Evolutionary conservation across 2,329 filamentous ascomycete genomes (phyloP), one percentile per base, ranked within the genome.

Genomic region (Monosporascus sp.): DNA sequence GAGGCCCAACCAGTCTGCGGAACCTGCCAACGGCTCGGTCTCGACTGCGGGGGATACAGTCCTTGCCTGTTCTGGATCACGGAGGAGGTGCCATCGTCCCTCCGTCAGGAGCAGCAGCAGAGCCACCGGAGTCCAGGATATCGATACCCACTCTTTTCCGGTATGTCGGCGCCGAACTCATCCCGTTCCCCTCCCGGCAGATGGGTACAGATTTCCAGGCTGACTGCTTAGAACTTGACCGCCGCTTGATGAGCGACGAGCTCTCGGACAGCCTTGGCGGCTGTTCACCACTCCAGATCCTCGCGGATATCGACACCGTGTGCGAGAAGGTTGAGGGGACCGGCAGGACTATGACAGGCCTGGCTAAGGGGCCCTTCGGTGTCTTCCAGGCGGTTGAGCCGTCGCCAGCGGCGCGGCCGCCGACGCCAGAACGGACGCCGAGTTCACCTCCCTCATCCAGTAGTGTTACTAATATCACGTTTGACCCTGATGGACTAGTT

Each of bases 131-230:
- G 55, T 48, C 24, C 60, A 40, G 61, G 64, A 27, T 76, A 72
- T 56, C 70, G 74, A 40, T 73, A 74, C 50, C 73, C 73, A 37
- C 63, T 77, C 19, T 73, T 76, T 55, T 72, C 73, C n/a, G 51
- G 51, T 49, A 52, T 37, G 44, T 49, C 31, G 16, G 44, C 9
- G 5, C 40, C 40, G 40, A 20, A 43, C 14, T 9, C 40, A 16
- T 43, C 19, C 19, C 8, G 3, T 11, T 7, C 19, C 17, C n/a
- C 16, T 43, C 40, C n/a, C n/a, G 7, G 40, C 7, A 20, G 40
- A 19, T 43, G 14, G 4, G n/a, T 43, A 43, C 19, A 43, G 8
- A 20, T 20, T 22, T 20, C 16, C 3, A 43, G 40, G 40, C 40
- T 43, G n/a, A 43, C 40, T 24, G 19, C 5, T 47, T 22, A 52